phyloP scores from a whole-genome alignment of 345 rosid species.

The Lagerstroemia speciosa region DNA sequence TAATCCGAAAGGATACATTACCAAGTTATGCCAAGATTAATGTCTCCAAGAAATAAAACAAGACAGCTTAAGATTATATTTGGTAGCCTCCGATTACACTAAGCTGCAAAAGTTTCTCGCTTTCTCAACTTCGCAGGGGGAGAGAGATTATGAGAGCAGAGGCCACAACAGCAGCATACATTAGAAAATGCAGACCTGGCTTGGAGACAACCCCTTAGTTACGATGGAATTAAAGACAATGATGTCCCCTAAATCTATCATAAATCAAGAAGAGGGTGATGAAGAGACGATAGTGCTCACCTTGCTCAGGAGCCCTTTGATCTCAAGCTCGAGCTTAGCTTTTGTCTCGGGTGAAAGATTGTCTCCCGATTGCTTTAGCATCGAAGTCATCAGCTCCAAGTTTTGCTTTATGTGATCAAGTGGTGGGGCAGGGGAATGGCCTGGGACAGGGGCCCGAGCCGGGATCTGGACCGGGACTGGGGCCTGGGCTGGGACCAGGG shows the following conservation, averaged over 20 bases:
- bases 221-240: background rate
- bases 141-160: background rate
- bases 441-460: background rate
- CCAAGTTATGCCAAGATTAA: background rate
- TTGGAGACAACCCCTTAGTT: background rate
- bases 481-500: background rate
- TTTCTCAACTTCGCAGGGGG: background rate
- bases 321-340: constrained; percentile 65
- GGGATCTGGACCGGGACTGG: background rate
- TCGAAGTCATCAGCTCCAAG: constrained; percentile 81
- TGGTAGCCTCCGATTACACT: background rate
- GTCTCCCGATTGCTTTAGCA: constrained; percentile 78
- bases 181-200: background rate
- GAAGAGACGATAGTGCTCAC: constrained; percentile 58
- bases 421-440: constrained; percentile 24
- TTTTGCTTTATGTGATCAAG: constrained; percentile 68
- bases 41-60: background rate
- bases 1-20: background rate
- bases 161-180: background rate
- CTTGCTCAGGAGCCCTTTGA: constrained; percentile 60
- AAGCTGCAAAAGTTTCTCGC: background rate
- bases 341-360: constrained; percentile 66
- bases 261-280: constrained; percentile 27
- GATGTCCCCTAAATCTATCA: background rate
- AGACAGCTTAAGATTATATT: background rate